Evolutionary conservation across 192 early-diverging fungal species (phyloP).

Genomic region (Cladochytrium replicatum): DNA sequence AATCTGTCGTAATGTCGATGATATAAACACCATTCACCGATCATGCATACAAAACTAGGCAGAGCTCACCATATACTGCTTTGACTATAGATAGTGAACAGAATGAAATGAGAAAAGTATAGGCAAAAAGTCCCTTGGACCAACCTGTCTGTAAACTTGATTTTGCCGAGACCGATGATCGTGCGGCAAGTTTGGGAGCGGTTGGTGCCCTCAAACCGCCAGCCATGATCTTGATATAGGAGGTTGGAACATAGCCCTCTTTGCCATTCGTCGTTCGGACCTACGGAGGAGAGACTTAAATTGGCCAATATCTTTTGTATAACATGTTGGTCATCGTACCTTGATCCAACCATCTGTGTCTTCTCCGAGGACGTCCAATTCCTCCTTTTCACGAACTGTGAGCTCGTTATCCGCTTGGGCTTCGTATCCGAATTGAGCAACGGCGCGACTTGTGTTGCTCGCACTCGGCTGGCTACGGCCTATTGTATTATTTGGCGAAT

Average conservation of each 20-base stretch:
- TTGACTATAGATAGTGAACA: too few species aligned
- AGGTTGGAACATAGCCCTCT: too few species aligned
- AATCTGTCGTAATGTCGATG: constrained; percentile 15
- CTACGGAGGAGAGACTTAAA: constrained; percentile 12
- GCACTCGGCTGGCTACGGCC: not conserved
- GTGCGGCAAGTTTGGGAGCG: too few species aligned
- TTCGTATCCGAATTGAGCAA: constrained; percentile 23
- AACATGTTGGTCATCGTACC: constrained; percentile 8
- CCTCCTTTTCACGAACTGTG: constrained; percentile 25
- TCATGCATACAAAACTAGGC: not conserved
- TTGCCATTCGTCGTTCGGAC: too few species aligned
- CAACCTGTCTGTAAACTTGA: too few species aligned
- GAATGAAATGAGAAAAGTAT: too few species aligned
- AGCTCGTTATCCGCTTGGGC: constrained; percentile 25
- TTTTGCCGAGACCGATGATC: too few species aligned
- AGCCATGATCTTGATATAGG: too few species aligned
- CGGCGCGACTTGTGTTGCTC: not conserved
- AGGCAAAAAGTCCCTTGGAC: too few species aligned
- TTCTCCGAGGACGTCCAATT: constrained; percentile 14
- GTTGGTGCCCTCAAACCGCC: too few species aligned
- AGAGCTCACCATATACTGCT: not conserved
- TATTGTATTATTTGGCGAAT: not conserved
- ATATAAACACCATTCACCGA: too few species aligned
- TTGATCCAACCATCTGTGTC: constrained; percentile 34
- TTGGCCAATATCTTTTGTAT: not conserved